Evolutionary conservation across 306 rosid species (phyloP).

Genomic region (Phaseolus lunatus): DNA sequence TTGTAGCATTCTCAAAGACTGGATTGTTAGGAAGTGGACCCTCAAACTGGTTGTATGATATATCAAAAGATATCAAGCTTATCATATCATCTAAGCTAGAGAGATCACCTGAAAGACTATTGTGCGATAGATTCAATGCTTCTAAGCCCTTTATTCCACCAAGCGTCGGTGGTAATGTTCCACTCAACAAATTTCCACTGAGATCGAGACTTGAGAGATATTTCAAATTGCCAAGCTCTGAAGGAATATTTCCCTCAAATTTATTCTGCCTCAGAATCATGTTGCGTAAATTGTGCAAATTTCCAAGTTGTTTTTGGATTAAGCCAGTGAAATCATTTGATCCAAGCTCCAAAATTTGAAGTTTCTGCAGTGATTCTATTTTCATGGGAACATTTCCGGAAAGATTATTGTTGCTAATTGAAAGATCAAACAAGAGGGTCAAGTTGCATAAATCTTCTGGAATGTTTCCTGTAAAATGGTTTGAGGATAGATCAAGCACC

Average conservation of each 20-base stretch:
- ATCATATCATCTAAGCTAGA: neutral
- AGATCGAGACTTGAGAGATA: neutral
- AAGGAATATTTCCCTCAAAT: slow-evolving; percentile 20
- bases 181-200: neutral
- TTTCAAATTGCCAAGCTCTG: slow-evolving; percentile 5
- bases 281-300: neutral
- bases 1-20: neutral
- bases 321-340: slow-evolving; percentile 19
- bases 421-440: neutral
- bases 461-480: slow-evolving; percentile 40
- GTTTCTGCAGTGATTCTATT: neutral
- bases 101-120: slow-evolving; percentile 10
- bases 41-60: slow-evolving; percentile 4
- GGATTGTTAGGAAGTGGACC: neutral
- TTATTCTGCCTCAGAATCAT: slow-evolving; percentile 29
- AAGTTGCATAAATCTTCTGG: slow-evolving; percentile 43
- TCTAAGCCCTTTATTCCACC: slow-evolving; percentile 39
- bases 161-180: slow-evolving; percentile 1
- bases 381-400: slow-evolving; percentile 1
- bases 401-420: neutral
- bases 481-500: slow-evolving; percentile 40
- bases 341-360: neutral
- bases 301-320: slow-evolving; percentile 18
- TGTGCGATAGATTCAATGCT: slow-evolving; percentile 39
- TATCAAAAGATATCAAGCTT: neutral